Conservation (phyloP, 129 eudicot species). For the Tagetes patula region DNA sequence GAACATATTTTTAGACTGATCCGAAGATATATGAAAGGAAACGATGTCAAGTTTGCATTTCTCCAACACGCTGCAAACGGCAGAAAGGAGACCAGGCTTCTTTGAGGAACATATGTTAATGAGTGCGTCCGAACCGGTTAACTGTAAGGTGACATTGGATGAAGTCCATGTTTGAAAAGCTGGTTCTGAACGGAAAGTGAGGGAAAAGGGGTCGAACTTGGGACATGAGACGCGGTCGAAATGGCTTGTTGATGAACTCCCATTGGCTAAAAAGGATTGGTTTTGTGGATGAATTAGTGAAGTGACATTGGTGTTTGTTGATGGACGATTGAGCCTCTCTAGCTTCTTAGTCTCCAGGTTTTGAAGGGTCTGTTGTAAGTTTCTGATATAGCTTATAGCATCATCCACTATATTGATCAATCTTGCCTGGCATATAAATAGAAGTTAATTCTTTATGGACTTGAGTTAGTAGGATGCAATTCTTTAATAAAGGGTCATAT, state of each 20-base stretch:
- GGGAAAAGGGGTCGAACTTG: not conserved
- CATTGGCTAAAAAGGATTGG: slow-evolving; percentile 52
- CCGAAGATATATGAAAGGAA: slow-evolving; percentile 55
- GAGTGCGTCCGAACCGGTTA: slow-evolving; percentile 69
- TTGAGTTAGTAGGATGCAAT: too few species aligned
- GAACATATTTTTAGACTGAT: slow-evolving; percentile 39
- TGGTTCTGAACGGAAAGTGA: slow-evolving; percentile 29
- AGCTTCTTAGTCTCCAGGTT: slow-evolving; percentile 58
- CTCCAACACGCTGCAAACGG: slow-evolving; percentile 55
- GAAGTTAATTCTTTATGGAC: too few species aligned
- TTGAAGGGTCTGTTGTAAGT: slow-evolving; percentile 47
- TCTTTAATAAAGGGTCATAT: too few species aligned
- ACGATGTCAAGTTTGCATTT: slow-evolving; percentile 56
- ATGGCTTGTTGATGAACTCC: slow-evolving; percentile 31
- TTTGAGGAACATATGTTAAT: slow-evolving; percentile 51
- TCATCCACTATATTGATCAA: slow-evolving; percentile 75
- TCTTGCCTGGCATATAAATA: slow-evolving; percentile 52
- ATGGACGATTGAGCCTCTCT: slow-evolving; percentile 37
- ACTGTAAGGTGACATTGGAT: slow-evolving; percentile 51
- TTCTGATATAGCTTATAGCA: slow-evolving; percentile 59
- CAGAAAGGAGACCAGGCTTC: slow-evolving; percentile 53
- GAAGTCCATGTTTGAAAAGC: slow-evolving; percentile 63
- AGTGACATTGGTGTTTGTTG: slow-evolving; percentile 14
- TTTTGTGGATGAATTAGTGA: slow-evolving; percentile 22
- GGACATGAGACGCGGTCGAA: not conserved